These are phyloP conservation scores for Calonectria hongkongensis DNA, from an alignment of 2,329 filamentous ascomycete genomes.

Conservation along the genomic window DNA sequence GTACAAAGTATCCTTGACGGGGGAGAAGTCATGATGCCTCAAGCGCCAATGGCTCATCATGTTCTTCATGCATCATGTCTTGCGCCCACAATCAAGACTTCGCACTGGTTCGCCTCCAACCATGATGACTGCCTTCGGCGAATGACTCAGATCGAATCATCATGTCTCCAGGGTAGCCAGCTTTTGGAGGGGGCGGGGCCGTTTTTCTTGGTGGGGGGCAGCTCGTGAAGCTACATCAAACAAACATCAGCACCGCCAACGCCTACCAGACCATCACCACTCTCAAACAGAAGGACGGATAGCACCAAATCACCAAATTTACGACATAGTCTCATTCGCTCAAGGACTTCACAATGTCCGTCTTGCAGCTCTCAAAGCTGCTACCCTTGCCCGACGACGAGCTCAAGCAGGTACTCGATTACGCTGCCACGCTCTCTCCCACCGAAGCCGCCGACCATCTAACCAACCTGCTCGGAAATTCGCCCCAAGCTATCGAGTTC, in stretches of 20 bases:
- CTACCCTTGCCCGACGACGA: slow-evolving; percentile 91
- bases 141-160: slow-evolving; percentile 40
- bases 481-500: slow-evolving; percentile 84
- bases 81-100: background rate
- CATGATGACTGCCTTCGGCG: slow-evolving; percentile 23
- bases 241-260: slow-evolving; percentile 6
- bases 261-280: background rate
- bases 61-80: background rate
- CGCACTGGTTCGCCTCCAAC: background rate
- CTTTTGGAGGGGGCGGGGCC: slow-evolving; percentile 35
- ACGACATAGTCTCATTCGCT: background rate
- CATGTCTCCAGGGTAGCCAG: slow-evolving; percentile 36
- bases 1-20: background rate
- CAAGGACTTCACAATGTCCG: slow-evolving; percentile 65
- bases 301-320: background rate
- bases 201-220: slow-evolving; percentile 37
- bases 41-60: background rate
- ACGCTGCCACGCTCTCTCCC: slow-evolving; percentile 85
- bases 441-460: slow-evolving; percentile 88
- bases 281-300: background rate
- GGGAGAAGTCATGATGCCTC: background rate
- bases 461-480: slow-evolving; percentile 90
- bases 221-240: slow-evolving; percentile 25
- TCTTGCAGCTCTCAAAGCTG: slow-evolving; percentile 83
- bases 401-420: slow-evolving; percentile 88